A percentile compares a stretch with the other conserved stretches of the same genome.
Conservation (phyloP, 1,139 yeast species). For the Pichia terricola region DNA sequence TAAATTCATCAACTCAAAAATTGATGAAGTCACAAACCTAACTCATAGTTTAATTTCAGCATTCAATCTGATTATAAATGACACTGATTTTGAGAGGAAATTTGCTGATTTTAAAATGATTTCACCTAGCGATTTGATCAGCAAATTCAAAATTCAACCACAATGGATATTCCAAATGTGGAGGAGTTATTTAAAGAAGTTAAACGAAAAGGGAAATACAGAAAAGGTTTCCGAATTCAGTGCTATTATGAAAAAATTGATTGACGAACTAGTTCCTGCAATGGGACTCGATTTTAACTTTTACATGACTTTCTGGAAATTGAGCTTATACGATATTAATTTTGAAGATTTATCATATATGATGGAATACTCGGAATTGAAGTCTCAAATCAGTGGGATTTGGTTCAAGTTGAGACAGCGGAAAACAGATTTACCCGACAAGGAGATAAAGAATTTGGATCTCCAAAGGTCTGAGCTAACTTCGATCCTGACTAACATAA, state of each 20-base stretch:
- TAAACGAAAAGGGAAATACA: no score
- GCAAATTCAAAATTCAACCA: conserved; percentile 36
- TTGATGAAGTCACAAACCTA: conserved; percentile 63
- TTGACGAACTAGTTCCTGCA: background rate
- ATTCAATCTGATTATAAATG: conserved; percentile 40
- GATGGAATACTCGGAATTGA: conserved; percentile 34
- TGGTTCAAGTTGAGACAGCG: conserved; percentile 26
- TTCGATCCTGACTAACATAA: conserved; percentile 23
- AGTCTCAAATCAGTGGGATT: conserved; percentile 28
- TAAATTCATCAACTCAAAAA: conserved; percentile 61
- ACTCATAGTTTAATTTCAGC: conserved; percentile 57
- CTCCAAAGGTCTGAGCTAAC: conserved; percentile 6
- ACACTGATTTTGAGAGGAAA: conserved; percentile 27
- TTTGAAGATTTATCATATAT: conserved; percentile 45
- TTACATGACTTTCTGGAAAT: conserved; percentile 63
- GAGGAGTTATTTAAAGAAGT: conserved; percentile 40
- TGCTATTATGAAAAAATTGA: background rate
- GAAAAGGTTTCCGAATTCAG: background rate
- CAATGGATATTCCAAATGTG: conserved; percentile 75
- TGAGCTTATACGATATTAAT: conserved; percentile 65
- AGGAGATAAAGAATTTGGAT: conserved; percentile 17
- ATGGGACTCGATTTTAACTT: conserved; percentile 32
- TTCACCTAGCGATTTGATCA: conserved; percentile 31
- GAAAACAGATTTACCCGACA: conserved; percentile 25
- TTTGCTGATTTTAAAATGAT: conserved; percentile 20